These are phyloP conservation scores for Pichia sp. DNA, from an alignment of 1,139 yeast genomes.

Conservation along the genomic window DNA sequence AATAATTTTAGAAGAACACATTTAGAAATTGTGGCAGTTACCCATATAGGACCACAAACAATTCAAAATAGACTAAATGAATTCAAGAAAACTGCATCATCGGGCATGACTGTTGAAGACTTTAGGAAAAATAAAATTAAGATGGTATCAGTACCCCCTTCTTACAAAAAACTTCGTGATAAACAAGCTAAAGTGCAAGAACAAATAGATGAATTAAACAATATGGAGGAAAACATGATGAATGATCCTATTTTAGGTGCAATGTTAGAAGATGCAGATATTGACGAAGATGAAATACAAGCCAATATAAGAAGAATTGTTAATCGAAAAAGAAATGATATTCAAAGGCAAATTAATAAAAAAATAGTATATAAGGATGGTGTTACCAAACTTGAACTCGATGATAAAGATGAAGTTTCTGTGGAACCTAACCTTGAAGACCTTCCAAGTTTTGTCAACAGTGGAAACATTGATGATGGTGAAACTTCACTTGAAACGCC, in stretches of 20 bases:
- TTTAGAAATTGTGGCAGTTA: constrained; percentile 88
- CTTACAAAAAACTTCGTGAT: constrained; percentile 51
- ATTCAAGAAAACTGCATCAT: constrained; percentile 73
- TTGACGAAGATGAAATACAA: constrained; percentile 40
- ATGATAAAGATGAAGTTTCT: constrained; percentile 20
- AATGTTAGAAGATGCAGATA: constrained; percentile 37
- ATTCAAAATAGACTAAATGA: constrained; percentile 85
- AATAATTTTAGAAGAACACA: constrained; percentile 88
- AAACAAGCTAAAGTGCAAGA: constrained; percentile 34
- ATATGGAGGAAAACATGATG: constrained; percentile 33
- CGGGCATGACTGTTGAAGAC: constrained; percentile 60
- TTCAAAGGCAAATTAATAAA: constrained; percentile 20
- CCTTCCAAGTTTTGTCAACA: not conserved
- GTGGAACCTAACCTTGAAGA: constrained; percentile 4
- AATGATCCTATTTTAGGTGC: constrained; percentile 36
- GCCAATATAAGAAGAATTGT: constrained; percentile 39
- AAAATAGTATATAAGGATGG: constrained; percentile 19
- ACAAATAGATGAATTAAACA: constrained; percentile 28
- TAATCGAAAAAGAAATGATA: constrained; percentile 33
- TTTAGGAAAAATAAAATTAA: constrained; percentile 43
- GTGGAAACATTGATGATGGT: not conserved
- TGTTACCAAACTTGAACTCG: constrained; percentile 11
- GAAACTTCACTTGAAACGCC: not conserved
- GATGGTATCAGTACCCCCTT: constrained; percentile 71
- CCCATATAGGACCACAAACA: constrained; percentile 93